phyloP scores from a whole-genome alignment of 2,329 filamentous ascomycete genomes.

The Pyrenochaeta sp. region DNA sequence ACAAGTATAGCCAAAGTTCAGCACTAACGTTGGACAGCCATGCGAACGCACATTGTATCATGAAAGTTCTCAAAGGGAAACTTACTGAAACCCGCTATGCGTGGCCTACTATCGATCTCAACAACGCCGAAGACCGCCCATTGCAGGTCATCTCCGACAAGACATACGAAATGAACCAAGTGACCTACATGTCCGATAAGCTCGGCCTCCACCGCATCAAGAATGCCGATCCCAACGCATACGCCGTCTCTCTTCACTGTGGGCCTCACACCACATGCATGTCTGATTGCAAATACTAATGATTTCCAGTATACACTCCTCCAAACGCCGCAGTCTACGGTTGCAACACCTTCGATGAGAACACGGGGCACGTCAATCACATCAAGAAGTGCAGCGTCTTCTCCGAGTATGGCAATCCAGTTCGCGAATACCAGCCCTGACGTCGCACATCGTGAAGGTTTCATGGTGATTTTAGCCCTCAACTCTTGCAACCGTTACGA shows the following conservation, averaged over 20 bases:
- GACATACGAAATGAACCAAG: constrained; percentile 73
- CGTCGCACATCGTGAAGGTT: too few species aligned
- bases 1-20: not conserved
- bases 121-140: constrained; percentile 59
- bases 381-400: constrained; percentile 41
- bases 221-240: constrained; percentile 74
- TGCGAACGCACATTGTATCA: constrained; percentile 84
- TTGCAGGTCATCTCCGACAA: constrained; percentile 73
- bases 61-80: constrained; percentile 83
- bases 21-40: constrained; percentile 42
- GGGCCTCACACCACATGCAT: constrained; percentile 39
- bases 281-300: constrained; percentile 6
- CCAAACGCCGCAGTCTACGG: constrained; percentile 86
- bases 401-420: constrained; percentile 41
- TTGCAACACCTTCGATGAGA: constrained; percentile 81
- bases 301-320: constrained; percentile 74
- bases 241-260: constrained; percentile 85
- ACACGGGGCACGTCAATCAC: constrained; percentile 64
- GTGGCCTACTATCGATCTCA: constrained; percentile 66
- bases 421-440: not conserved
- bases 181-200: constrained; percentile 90
- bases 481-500: too few species aligned
- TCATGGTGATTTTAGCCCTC: too few species aligned
- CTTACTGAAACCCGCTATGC: constrained; percentile 84
- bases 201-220: constrained; percentile 85